Evolutionary conservation across 2,329 filamentous ascomycete genomes (phyloP), one percentile per base, ranked within the genome.

Genomic region (Xylariaceae sp.): DNA sequence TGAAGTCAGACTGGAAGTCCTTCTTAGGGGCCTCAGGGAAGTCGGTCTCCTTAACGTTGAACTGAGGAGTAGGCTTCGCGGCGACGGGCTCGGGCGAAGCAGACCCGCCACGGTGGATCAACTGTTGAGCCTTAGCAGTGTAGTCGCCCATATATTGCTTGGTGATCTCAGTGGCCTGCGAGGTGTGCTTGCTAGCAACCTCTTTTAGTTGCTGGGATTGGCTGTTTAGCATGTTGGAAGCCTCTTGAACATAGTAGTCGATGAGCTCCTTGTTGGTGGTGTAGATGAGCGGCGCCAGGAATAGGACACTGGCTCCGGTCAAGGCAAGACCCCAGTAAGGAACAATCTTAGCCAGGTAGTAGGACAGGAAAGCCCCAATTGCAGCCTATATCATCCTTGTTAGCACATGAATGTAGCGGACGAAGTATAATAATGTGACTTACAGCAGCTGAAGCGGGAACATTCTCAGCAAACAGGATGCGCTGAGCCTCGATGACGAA

Each of bases 61-160:
- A 54, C 55, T 66, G 52, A 16, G 58, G 37, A 29, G 67, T 74
- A 28, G 76, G 65, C 67, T 77, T 77, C 50, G 78, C 65, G 46
- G 73, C 69, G 46, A 73, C 69, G 61, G 72, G 67, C 66, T 78
- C 75, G 51, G 78, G 74, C 34, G 79, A 76, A 53, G 75, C 69
- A 16, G 75, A 74, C 60, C 75, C 76, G 65, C 81, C 80, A 56
- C 81, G 79, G 48, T 59, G 59, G 65, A 89, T 79, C 71, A 88
- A 77, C 66, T 83, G 78, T 76, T 88, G 86, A 53, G 87, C 86
- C 81, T 89, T 89, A 71, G 81, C 78, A 24, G 85, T 85, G 74
- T 89, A 87, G 69, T 89, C 86, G 36, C 84, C 85, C 67, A 87
- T 80, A 68, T 88, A 87, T 72, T 87, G 82, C 80, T 88, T 89